Evolutionary conservation across 2,329 filamentous ascomycete genomes (phyloP), one percentile per base, ranked within the genome.

Genomic region (Lachnellula arida): DNA sequence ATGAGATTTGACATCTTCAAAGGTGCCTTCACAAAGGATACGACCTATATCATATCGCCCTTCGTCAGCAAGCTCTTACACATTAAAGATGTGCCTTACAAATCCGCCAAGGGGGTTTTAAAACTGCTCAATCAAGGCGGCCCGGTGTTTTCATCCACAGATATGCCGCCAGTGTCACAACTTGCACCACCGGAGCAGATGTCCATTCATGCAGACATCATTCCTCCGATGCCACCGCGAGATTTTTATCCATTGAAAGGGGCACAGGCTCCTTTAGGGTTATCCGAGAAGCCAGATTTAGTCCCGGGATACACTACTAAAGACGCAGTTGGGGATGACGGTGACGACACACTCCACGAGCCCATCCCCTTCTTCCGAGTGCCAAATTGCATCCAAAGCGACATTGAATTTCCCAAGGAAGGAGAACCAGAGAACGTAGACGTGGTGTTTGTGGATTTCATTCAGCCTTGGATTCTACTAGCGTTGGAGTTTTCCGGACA

Each of bases 1-100:
- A 85, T 99, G 62, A 88, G 94, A 46, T 99, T 97, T 71, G 94
- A 99, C 71, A 89, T 99, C 59, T 96, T 97, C 78, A 85, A 93
- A 70, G 94, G 94, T 0, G 78, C 86, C 0, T 97, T 97, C 68
- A 97, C 94, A 0, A 84, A 85, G 40, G 94, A 99, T 70, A 87
- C 86, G 4, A 90, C 88, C 0, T 97, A 85, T 68, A 86, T 93
- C 40, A 80, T 97, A 28, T 95, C 89, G 8, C 94, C 94, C 0
- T 99, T 99, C 70, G 84, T 83, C 2, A 96, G 87, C 71, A 82
- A 81, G 1, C 88, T 97, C 71, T 78, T 80, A 25, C 91, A 85
- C 63, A 78, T 97, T 51, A 85, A 87, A 52, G 84, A 95, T 64
- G 88, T 99, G 4, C 89, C 92, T 0, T 95, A 91, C 68, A 75